Conservation (phyloP, 2,329 filamentous ascomycete species). For the Verruconis gallopava region DNA sequence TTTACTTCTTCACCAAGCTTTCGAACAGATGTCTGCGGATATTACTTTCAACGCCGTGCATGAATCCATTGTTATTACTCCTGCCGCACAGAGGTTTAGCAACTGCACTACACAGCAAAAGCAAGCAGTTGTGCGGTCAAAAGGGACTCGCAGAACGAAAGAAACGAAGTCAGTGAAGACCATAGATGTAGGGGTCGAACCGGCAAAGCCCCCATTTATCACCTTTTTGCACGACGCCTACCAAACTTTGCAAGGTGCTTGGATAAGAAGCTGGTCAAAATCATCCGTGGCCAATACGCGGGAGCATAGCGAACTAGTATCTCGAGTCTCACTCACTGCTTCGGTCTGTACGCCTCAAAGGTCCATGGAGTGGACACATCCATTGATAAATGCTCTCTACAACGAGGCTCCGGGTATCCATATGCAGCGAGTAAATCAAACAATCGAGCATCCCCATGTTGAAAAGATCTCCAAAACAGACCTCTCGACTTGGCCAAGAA, state of each 20-base stretch:
- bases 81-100: constrained; percentile 42
- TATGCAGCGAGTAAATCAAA: constrained; percentile 53
- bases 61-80: constrained; percentile 84
- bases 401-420: constrained; percentile 58
- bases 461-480: constrained; percentile 23
- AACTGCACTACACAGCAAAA: too few relatives aligned
- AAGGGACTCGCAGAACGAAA: not conserved
- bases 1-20: constrained; percentile 54
- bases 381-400: constrained; percentile 27
- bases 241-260: too few relatives aligned
- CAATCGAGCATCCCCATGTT: constrained; percentile 38
- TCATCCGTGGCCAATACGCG: constrained; percentile 47
- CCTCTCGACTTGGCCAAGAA: constrained; percentile 27
- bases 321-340: constrained; percentile 25
- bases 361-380: constrained; percentile 19
- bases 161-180: constrained; percentile 17
- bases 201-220: too few relatives aligned
- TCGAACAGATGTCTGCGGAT: constrained; percentile 61
- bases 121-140: too few relatives aligned
- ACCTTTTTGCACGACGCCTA: too few relatives aligned
- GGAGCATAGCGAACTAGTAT: constrained; percentile 23
- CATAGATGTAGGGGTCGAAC: too few relatives aligned
- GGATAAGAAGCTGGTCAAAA: too few relatives aligned
- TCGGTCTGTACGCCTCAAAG: constrained; percentile 22
- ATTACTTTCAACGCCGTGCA: constrained; percentile 81